Evolutionary conservation across 768 basidiomycete species (phyloP), one percentile per base, ranked within the genome.

Genomic region (Suillus sp.): DNA sequence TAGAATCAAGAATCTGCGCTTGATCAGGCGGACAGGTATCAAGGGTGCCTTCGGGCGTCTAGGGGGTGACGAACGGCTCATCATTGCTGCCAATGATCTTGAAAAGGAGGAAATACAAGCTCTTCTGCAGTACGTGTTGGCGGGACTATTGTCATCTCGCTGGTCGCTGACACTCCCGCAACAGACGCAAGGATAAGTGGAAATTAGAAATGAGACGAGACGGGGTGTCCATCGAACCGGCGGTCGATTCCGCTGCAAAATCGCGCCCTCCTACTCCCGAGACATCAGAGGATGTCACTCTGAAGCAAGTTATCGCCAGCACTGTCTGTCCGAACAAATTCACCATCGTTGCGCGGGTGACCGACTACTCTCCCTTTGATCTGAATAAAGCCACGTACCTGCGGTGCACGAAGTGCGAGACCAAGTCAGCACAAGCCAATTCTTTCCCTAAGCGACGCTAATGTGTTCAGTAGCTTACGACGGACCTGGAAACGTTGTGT

Each of bases 351-450:
- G 88, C 83, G 7, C 82, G 82, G 22, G 79, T 82, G 2, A 68
- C 84, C 10, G 86, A 87, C 67, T 89, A 84, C 68, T 81, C 79
- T 67, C 90, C 90, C 1, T 75, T 79, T 37, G 68, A 78, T 34
- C 67, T 89, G 34, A 66, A 74, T 32, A 79, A 87, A 18, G 84
- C 80, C 18, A 79, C 83, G 40, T 74, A 78, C 30, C 74, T 83
- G 40, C 75, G 75, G 43, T 92, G 89, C 71, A 78, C 75, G 8
- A 79, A 78, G 4, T 91, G 90, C 72, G 68, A 80, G 9, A 68
- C 75, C 59, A 73, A 78, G 90, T 89, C 64, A 68, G 81, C 71
- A 16, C 25, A 16, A 43, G 20, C 55, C 27, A 35, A 45, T 34
- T 58, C 10, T 59, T 4, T 27, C 25, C 42, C 60, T 48, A 18